A percentile compares a stretch with the other conserved stretches of the same genome.
Conservation (phyloP, 306 rosid genomes). For the Rubus parviflorus region DNA sequence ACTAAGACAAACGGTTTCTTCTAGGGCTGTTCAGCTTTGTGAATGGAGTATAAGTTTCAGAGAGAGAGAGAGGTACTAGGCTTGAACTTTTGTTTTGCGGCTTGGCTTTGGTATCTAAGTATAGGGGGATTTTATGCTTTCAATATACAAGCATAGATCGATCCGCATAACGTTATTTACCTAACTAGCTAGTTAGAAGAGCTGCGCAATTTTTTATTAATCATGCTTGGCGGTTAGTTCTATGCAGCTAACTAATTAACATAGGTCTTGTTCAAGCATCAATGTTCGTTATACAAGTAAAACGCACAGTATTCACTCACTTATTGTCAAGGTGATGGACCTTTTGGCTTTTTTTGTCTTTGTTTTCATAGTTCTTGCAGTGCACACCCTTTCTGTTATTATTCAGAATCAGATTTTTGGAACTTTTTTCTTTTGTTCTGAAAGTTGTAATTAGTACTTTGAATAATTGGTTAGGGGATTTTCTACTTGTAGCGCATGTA, state of each 20-base stretch:
- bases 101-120: not conserved
- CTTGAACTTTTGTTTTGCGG: not conserved
- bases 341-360: not conserved
- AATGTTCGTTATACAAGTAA: not conserved
- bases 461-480: not conserved
- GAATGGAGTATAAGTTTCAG: not conserved
- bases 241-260: constrained; percentile 1
- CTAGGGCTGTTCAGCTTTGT: not conserved
- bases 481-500: not conserved
- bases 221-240: not conserved
- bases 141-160: not conserved
- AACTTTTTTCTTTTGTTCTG: not conserved
- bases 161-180: constrained; percentile 7
- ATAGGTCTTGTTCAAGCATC: constrained; percentile 10
- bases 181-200: constrained; percentile 13
- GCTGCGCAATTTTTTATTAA: not conserved
- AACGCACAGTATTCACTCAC: not conserved
- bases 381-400: not conserved
- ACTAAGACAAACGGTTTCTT: constrained; percentile 8
- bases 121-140: too few species aligned
- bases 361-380: not conserved
- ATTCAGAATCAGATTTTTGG: not conserved
- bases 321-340: not conserved
- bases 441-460: not conserved
- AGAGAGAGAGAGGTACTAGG: not conserved